These are phyloP conservation scores for Curvularia verruculosa DNA, from an alignment of 2,329 filamentous ascomycete genomes.

Conservation along the genomic window DNA sequence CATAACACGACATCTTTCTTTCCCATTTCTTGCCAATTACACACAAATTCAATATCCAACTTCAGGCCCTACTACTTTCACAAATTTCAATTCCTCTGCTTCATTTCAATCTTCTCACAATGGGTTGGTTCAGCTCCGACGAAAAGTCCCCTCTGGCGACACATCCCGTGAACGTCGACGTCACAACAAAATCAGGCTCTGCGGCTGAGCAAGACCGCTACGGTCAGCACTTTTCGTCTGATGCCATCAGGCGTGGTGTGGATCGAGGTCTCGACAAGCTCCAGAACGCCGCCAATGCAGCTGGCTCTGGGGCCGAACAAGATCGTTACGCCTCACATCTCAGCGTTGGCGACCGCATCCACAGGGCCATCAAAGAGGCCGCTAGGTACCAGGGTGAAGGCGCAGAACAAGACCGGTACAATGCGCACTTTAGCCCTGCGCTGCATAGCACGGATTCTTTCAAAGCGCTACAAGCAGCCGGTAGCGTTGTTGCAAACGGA, in stretches of 20 bases:
- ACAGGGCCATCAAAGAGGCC: conserved; percentile 22
- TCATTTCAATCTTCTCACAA: conserved; percentile 18
- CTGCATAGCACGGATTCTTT: conserved; percentile 31
- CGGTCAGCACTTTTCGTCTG: conserved; percentile 34
- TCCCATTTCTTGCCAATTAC: neutral
- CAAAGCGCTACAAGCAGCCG: conserved; percentile 32
- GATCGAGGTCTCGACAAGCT: conserved; percentile 29
- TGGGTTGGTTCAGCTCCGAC: conserved; percentile 35
- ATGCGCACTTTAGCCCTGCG: conserved; percentile 34
- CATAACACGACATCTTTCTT: conserved; percentile 10
- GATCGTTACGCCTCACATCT: conserved; percentile 34
- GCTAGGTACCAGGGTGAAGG: conserved; percentile 32
- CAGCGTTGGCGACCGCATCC: conserved; percentile 19
- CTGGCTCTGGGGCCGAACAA: conserved; percentile 31
- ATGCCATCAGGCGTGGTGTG: conserved; percentile 28
- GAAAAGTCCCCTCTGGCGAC: conserved; percentile 27
- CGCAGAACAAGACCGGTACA: conserved; percentile 44
- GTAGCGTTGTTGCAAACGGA: conserved; percentile 31
- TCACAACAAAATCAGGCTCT: conserved; percentile 35
- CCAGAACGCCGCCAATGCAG: conserved; percentile 20
- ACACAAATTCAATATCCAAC: conserved; percentile 4
- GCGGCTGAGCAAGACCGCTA: conserved; percentile 45
- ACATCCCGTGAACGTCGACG: conserved; percentile 32
- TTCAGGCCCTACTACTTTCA: neutral
- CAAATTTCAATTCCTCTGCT: neutral